Evolutionary conservation across 75 land plant species (phyloP), one percentile per base, ranked within the genome.

Genomic region (Pinus albicaulis): DNA sequence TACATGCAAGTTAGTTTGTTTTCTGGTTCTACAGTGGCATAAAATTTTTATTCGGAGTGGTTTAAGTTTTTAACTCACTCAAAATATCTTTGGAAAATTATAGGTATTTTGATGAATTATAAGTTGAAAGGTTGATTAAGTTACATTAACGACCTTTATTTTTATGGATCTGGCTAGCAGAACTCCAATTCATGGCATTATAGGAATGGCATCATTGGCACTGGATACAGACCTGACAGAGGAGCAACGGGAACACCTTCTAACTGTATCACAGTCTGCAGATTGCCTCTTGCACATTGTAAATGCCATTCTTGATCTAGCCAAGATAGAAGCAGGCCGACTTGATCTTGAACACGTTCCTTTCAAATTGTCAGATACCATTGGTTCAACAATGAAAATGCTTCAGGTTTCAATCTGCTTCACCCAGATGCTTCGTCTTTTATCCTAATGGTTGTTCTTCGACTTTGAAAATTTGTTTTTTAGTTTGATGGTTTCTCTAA

Each of bases 241-340:
- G 38, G 86, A 84, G 62, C 86, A 84, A 77, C 86, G 76, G 2
- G 86, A 84, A 71, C 86, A 84, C 60, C 74, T 84, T n/a, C 71
- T 77, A 64, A 84, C 85, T 34, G 86, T 84, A 57, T 61, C 86
- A 26, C 84, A 84, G 76, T 84, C 86, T 38, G 86, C 86, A 36
- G 86, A 84, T 77, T 84, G 84, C 34, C 76, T 84, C 55, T 70
- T 84, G 12, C 86, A 84, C 65, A 84, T 84, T 57, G 84, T 85
- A 17, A 85, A 85, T 61, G 84, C 85, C 19, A 85, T 85, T 76
- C 74, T 85, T 76, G 86, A 85, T 74, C 70, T 85, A 57, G 86
- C 85, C 48, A 85, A 85, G 76, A 85, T 85, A 24, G 86, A 85
- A 69, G 86, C 86, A 41, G 86, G 86, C 28, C 85, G 86, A 41